These are phyloP conservation scores for Phytophthora capsici DNA, from an alignment of 352 stramenopile species.

Conservation along the genomic window DNA sequence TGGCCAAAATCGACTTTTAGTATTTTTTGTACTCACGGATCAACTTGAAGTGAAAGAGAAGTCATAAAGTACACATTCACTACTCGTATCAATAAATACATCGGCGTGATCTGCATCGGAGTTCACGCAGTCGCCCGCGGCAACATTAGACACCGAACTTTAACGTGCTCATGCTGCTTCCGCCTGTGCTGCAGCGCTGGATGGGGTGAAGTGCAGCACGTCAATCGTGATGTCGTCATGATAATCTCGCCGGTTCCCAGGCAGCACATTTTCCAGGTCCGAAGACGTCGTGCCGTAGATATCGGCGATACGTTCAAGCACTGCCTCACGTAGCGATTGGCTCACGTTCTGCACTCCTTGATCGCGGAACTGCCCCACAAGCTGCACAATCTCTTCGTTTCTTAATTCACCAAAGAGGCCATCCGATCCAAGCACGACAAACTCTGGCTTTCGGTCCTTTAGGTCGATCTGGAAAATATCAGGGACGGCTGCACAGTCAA, in stretches of 20 bases:
- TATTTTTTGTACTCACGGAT: neutral
- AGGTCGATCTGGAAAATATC: constrained; percentile 74
- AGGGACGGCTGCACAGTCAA: constrained; percentile 45
- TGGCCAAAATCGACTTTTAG: constrained; percentile 3
- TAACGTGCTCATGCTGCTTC: constrained; percentile 20
- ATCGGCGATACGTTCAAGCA: constrained; percentile 62
- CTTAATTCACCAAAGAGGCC: constrained; percentile 67
- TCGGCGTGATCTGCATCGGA: neutral
- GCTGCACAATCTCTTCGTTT: constrained; percentile 68
- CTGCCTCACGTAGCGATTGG: constrained; percentile 44
- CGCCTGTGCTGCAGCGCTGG: constrained; percentile 19
- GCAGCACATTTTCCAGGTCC: constrained; percentile 62
- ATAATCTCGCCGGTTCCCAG: constrained; percentile 67
- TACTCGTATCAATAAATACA: constrained; percentile 37
- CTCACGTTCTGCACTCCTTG: constrained; percentile 66
- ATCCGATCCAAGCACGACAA: constrained; percentile 70
- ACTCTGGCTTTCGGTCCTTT: constrained; percentile 55
- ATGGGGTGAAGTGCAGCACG: constrained; percentile 65
- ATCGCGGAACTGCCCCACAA: constrained; percentile 53
- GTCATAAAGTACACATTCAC: constrained; percentile 24
- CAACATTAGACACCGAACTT: constrained; percentile 23
- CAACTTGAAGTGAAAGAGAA: constrained; percentile 6
- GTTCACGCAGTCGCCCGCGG: neutral
- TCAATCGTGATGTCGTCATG: constrained; percentile 82
- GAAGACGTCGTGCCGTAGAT: constrained; percentile 55